Evolutionary conservation across 2,329 filamentous ascomycete species (phyloP).

Genomic region (Pseudonectria buxi): DNA sequence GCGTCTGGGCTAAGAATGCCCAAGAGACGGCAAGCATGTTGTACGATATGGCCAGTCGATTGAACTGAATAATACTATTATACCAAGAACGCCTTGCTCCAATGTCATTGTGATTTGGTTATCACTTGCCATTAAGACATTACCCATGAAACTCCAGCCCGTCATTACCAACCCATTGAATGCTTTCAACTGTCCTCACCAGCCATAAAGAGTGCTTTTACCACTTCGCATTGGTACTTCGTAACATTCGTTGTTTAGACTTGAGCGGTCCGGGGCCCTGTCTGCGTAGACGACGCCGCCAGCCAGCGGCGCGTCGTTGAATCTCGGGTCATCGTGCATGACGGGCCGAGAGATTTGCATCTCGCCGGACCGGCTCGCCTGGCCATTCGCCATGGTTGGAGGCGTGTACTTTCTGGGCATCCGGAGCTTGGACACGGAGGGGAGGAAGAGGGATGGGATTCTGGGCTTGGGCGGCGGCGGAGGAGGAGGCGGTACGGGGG

Average conservation of each 20-base stretch:
- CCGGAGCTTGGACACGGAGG: slow-evolving; percentile 32
- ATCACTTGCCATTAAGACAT: slow-evolving; percentile 1
- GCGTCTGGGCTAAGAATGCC: slow-evolving; percentile 45
- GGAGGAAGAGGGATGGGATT: slow-evolving; percentile 30
- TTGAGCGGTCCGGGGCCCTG: not conserved
- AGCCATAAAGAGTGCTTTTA: slow-evolving; percentile 31
- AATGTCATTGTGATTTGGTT: not conserved
- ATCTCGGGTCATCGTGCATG: slow-evolving; percentile 18
- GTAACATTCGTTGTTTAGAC: slow-evolving; percentile 6
- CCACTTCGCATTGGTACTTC: slow-evolving; percentile 30
- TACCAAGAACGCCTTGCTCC: slow-evolving; percentile 13
- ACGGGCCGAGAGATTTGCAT: slow-evolving; percentile 27
- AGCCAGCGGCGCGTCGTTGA: slow-evolving; percentile 18
- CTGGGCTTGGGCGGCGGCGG: slow-evolving; percentile 20
- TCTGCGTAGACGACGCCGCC: slow-evolving; percentile 6
- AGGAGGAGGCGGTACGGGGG: slow-evolving; percentile 19
- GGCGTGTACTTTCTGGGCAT: slow-evolving; percentile 37
- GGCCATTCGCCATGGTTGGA: slow-evolving; percentile 26
- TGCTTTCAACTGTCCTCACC: not conserved
- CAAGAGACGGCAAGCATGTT: not conserved
- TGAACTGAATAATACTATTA: slow-evolving; percentile 1
- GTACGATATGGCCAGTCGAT: slow-evolving; percentile 2
- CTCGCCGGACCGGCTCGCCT: too few species aligned
- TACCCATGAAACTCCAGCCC: slow-evolving; percentile 8
- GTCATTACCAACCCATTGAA: slow-evolving; percentile 1